Conservation (phyloP, 2,329 filamentous ascomycete genomes). For the Gliomastix tumulicola region DNA sequence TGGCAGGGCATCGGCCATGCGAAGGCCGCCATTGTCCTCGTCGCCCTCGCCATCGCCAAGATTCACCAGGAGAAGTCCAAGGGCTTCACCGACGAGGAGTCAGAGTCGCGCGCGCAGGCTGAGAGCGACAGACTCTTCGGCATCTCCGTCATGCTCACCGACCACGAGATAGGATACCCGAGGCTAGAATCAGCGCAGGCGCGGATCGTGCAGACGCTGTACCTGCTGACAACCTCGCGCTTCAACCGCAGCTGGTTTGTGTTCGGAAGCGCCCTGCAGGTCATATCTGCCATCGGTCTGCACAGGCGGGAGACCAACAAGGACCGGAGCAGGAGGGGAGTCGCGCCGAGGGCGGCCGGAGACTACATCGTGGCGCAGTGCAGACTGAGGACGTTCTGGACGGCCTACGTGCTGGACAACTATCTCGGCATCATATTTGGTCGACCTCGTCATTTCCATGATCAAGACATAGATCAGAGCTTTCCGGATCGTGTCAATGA, state of each 20-base stretch:
- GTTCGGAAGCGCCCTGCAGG: constrained; percentile 32
- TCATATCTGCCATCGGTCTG: constrained; percentile 31
- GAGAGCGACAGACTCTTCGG: constrained; percentile 22
- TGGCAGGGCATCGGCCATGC: constrained; percentile 31
- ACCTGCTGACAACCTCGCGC: constrained; percentile 33
- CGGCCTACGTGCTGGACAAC: constrained; percentile 56
- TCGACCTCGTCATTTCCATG: constrained; percentile 52
- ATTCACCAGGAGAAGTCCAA: constrained; percentile 37
- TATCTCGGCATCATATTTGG: constrained; percentile 58
- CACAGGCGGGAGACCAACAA: constrained; percentile 26
- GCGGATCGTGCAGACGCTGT: constrained; percentile 32
- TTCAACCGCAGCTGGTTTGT: constrained; percentile 40
- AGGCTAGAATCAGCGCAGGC: constrained; percentile 34
- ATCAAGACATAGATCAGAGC: constrained; percentile 58
- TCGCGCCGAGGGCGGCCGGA: constrained; percentile 4
- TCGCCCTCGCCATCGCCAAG: constrained; percentile 39
- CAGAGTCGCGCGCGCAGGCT: constrained; percentile 14
- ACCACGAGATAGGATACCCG: constrained; percentile 25
- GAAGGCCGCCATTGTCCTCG: constrained; percentile 38
- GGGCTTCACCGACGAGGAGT: constrained; percentile 12
- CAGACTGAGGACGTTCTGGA: constrained; percentile 50
- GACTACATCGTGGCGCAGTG: constrained; percentile 29
- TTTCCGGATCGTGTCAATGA: constrained; percentile 50
- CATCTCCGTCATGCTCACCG: constrained; percentile 25
- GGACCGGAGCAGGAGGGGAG: constrained; percentile 4